Evolutionary conservation across 768 basidiomycete species (phyloP).

Genomic region (Kwoniella europaea): DNA sequence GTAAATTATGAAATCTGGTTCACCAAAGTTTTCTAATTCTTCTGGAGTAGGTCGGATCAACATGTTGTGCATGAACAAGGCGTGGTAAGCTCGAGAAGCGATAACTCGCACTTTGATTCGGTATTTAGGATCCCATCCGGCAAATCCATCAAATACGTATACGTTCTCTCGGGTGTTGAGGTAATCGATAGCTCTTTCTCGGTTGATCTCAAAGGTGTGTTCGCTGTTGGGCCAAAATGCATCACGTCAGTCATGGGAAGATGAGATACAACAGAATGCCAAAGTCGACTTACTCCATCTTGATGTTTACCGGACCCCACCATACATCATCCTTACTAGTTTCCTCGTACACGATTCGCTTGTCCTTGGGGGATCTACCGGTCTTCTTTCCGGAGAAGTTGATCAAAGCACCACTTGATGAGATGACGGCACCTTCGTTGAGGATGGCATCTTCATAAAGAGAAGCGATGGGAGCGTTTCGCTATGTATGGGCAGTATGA

Average conservation of each 20-base stretch:
- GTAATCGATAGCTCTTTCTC: conserved; percentile 98
- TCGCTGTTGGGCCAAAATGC: conserved; percentile 36
- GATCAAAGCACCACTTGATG: conserved; percentile 93
- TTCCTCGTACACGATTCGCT: conserved; percentile 98
- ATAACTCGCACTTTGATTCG: conserved; percentile 99
- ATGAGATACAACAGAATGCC: conserved; percentile 45
- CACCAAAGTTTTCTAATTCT: conserved; percentile 90
- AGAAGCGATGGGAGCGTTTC: conserved; percentile 65
- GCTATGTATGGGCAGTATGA: conserved; percentile 22
- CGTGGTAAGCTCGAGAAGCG: conserved; percentile 97
- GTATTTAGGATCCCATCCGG: conserved; percentile 98
- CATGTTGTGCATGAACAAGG: conserved; percentile 99
- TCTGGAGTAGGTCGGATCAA: conserved; percentile 96
- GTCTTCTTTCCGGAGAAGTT: conserved; percentile 99
- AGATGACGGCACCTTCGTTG: conserved; percentile 98
- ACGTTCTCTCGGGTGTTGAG: conserved; percentile 98
- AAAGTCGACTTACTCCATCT: conserved; percentile 71
- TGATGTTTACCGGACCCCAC: conserved; percentile 99
- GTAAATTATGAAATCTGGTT: conserved; percentile 99
- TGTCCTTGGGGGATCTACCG: conserved; percentile 96
- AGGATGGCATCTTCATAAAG: conserved; percentile 98
- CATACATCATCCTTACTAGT: conserved; percentile 95
- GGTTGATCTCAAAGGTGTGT: conserved; percentile 97
- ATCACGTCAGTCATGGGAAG: too few relatives aligned
- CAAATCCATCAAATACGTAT: conserved; percentile 95